These are phyloP conservation scores for Trichopus zeylanicus DNA, from an alignment of 116 monocot species.

Conservation along the genomic window DNA sequence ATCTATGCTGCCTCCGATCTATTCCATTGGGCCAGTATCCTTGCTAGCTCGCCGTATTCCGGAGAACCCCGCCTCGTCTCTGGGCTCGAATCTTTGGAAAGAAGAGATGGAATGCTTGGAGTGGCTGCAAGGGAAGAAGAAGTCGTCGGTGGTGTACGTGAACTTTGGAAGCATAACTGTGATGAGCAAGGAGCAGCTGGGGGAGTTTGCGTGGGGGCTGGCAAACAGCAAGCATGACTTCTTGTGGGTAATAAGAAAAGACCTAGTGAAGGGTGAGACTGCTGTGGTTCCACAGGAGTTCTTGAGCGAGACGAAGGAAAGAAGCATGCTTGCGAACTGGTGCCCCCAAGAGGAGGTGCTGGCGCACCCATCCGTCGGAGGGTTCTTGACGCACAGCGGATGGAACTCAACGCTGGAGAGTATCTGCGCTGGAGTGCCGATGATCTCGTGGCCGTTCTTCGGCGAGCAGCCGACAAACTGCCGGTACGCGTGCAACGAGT, in stretches of 20 bases:
- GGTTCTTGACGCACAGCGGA: conserved; percentile 12
- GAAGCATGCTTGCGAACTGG: conserved; percentile 3
- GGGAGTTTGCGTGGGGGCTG: conserved; percentile 10
- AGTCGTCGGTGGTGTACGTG: conserved; percentile 6
- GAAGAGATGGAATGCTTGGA: conserved; percentile 6
- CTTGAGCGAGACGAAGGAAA: not conserved
- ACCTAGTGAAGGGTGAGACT: not conserved
- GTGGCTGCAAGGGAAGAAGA: conserved; percentile 3
- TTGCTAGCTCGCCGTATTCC: not conserved
- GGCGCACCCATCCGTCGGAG: conserved; percentile 2
- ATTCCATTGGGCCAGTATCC: not conserved
- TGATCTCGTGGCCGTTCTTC: conserved; percentile 6
- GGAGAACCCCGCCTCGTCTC: not conserved
- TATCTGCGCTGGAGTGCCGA: conserved; percentile 4
- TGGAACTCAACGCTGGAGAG: conserved; percentile 16
- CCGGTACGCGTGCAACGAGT: conserved; percentile 7
- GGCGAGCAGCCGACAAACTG: conserved; percentile 7
- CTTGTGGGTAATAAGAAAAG: conserved; percentile 9
- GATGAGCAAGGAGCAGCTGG: conserved; percentile 1
- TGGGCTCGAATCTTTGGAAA: conserved; percentile 3
- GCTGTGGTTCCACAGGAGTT: conserved; percentile 1
- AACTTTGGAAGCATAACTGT: conserved; percentile 11
- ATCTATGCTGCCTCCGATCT: not conserved
- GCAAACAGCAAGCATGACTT: not conserved
- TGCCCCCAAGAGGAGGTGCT: conserved; percentile 12